Evolutionary conservation across 352 stramenopile species (phyloP), one percentile per base, ranked within the genome.

Genomic region (Phytophthora syringae): DNA sequence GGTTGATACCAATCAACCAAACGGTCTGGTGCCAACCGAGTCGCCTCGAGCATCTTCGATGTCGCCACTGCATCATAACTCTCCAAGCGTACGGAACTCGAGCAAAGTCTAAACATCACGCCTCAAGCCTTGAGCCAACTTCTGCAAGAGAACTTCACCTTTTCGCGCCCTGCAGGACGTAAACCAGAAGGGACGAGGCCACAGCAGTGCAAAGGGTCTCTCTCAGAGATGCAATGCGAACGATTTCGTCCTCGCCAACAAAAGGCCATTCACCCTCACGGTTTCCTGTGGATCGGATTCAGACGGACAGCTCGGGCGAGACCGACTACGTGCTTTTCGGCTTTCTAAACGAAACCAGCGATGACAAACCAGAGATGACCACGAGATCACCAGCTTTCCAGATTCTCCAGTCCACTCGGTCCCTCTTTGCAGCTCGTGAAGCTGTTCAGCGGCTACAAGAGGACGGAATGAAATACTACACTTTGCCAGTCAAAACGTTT

Each of bases 131-230:
- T 86, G 60, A 85, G 77, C 18, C 79, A 89, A 16, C 76, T 83
- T 27, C 62, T 85, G 3, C 79, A 86, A 36, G 79, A 89, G 6
- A 89, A 92, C 39, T 92, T 88, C 49, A 82, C 89, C 18, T 92
- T 88, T 51, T 90, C 84, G 18, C 71, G 76, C 0, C 79, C 84
- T 3, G 43, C 45, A 13, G 57, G 61, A 15, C 18, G 7, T 7
- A 71, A 65, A 15, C 21, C 51, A 3, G 45, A 47, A 20, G 50
- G 34, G 11, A 13, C 18, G 11, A 54, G 61, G 16, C 5, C 60
- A 18, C 21, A 52, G 9, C 53, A 66, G 24, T 25, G 15, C 5
- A 64, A 67, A 10, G 13, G 12, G 4, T 15, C n/a, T 43, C 11
- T 36, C 18, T 43, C 22, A 53, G 32, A 10, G 55, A 45, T 36